Percentiles rank a stretch among this genome's conserved stretches.
phyloP scores from a whole-genome alignment of 345 rosid genomes.

The Geranium rotundifolium region DNA sequence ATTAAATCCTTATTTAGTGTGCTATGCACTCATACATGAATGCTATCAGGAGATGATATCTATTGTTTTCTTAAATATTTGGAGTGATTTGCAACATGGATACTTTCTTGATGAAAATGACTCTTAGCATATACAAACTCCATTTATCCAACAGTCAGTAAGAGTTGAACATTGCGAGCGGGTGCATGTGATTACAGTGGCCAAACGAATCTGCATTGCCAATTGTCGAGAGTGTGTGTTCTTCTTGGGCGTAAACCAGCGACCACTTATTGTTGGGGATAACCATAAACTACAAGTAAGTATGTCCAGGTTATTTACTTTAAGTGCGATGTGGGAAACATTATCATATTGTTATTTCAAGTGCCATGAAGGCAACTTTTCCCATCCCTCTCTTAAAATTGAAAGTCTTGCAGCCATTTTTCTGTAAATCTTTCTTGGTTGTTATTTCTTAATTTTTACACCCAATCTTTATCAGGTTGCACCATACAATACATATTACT shows the following conservation, averaged over 20 bases:
- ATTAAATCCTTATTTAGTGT: background rate
- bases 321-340: background rate
- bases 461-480: conserved; percentile 54
- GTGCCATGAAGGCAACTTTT: no score
- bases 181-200: conserved; percentile 84
- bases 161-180: conserved; percentile 97
- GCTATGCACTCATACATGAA: no score
- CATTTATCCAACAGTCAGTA: conserved; percentile 48
- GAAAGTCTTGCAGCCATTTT: background rate
- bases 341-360: background rate
- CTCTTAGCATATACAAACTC: background rate
- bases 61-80: background rate
- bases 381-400: no score
- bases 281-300: conserved; percentile 95
- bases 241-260: conserved; percentile 97
- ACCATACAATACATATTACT: conserved; percentile 85
- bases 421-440: background rate
- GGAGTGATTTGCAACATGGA: background rate
- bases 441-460: conserved; percentile 3
- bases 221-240: conserved; percentile 95
- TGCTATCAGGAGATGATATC: background rate
- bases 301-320: background rate
- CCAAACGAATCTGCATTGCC: conserved; percentile 86
- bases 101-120: background rate
- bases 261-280: conserved; percentile 95